A percentile compares a stretch with the other conserved stretches of the same genome.
Conservation (phyloP, 2,329 filamentous ascomycete genomes). For the Xylariaceae sp. region DNA sequence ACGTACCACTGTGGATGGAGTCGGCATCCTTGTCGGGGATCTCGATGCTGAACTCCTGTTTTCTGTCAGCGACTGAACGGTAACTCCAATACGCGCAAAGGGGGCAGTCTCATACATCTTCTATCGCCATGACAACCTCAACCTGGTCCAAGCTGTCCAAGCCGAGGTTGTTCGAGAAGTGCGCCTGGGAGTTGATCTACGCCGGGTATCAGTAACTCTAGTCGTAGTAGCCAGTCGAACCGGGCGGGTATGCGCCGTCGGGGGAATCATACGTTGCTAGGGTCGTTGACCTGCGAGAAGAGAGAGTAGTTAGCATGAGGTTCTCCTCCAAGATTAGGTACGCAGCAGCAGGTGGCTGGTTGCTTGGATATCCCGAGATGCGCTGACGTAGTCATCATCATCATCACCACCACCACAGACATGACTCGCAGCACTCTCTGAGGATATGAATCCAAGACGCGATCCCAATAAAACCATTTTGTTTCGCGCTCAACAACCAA, state of each 20-base stretch:
- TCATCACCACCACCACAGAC: background rate
- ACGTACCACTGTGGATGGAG: slow-evolving; percentile 85
- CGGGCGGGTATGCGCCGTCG: background rate
- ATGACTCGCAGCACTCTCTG: background rate
- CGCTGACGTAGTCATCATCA: background rate
- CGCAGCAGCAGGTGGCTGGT: background rate
- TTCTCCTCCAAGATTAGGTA: background rate
- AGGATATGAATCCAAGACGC: background rate
- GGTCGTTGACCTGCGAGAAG: slow-evolving; percentile 58
- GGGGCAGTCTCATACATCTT: slow-evolving; percentile 64
- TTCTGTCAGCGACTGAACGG: slow-evolving; percentile 22
- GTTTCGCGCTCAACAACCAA: background rate
- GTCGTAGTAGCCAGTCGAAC: background rate
- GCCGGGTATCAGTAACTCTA: slow-evolving; percentile 20
- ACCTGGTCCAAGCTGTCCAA: slow-evolving; percentile 97
- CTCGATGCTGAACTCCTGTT: slow-evolving; percentile 73
- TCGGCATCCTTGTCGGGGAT: slow-evolving; percentile 97
- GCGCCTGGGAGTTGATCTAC: slow-evolving; percentile 75
- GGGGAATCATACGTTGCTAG: slow-evolving; percentile 50
- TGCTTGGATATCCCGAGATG: slow-evolving; percentile 3
- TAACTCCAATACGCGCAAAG: background rate
- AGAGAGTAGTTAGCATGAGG: slow-evolving; percentile 25
- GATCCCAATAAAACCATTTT: background rate
- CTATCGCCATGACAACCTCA: slow-evolving; percentile 99
- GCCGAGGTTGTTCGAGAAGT: slow-evolving; percentile 96